Conservation (phyloP, 2,329 filamentous ascomycete genomes). For the Colletotrichum tropicicola region DNA sequence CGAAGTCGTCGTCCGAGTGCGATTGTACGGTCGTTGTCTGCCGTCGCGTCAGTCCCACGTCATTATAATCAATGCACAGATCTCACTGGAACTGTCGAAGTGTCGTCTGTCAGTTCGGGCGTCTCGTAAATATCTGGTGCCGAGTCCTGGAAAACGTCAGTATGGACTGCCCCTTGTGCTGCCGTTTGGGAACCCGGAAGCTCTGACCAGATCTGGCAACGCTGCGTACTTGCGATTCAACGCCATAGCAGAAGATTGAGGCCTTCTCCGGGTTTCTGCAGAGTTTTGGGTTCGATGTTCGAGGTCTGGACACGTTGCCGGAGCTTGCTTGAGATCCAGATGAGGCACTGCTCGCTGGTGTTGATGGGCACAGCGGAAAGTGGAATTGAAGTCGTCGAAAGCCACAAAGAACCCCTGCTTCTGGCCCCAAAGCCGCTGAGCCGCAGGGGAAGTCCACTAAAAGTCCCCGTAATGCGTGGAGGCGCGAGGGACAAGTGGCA, state of each 20-base stretch:
- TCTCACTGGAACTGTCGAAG: constrained; percentile 82
- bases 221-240: constrained; percentile 84
- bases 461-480: background rate
- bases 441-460: constrained; percentile 16
- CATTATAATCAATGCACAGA: background rate
- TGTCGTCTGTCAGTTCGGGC: constrained; percentile 89
- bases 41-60: constrained; percentile 34
- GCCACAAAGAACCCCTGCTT: background rate
- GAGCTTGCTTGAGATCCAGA: background rate
- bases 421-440: background rate
- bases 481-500: background rate
- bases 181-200: background rate
- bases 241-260: constrained; percentile 61
- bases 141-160: constrained; percentile 71
- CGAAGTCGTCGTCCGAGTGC: constrained; percentile 69
- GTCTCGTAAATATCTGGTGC: constrained; percentile 98
- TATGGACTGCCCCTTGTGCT: background rate
- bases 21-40: constrained; percentile 65
- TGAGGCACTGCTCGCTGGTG: background rate
- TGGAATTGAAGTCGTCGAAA: background rate
- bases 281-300: background rate
- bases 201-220: constrained; percentile 76
- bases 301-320: background rate
- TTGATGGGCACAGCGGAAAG: background rate
- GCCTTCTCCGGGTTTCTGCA: background rate